Evolutionary conservation across 345 rosid species (phyloP).

Genomic region (Populus tremula): DNA sequence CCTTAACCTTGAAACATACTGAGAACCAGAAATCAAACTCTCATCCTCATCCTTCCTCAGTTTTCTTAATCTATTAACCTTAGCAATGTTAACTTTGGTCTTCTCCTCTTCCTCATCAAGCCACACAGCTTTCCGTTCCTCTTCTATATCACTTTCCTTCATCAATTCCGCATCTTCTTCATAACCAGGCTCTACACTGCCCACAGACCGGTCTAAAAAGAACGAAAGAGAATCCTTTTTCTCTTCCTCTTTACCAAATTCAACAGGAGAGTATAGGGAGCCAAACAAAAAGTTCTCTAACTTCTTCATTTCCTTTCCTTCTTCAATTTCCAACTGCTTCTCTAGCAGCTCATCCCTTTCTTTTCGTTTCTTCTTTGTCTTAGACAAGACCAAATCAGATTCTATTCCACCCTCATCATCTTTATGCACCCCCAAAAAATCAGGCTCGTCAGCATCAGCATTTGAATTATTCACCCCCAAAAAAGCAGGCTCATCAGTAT

Average conservation of each 20-base stretch:
- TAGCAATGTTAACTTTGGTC: slow-evolving; percentile 50
- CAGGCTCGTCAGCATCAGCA: slow-evolving; percentile 23
- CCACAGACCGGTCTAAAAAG: slow-evolving; percentile 54
- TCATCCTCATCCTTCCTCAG: slow-evolving; percentile 81
- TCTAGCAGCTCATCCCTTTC: slow-evolving; percentile 30
- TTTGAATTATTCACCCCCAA: slow-evolving; percentile 17
- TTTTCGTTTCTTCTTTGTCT: slow-evolving; percentile 60
- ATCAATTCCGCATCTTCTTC: slow-evolving; percentile 39
- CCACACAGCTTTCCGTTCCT: slow-evolving; percentile 68
- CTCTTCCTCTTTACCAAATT: slow-evolving; percentile 52
- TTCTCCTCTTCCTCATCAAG: slow-evolving; percentile 86
- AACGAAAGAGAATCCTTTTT: slow-evolving; percentile 51
- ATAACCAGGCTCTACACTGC: slow-evolving; percentile 23
- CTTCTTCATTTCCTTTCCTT: slow-evolving; percentile 60
- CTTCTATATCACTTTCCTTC: slow-evolving; percentile 39
- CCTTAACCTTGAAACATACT: slow-evolving; percentile 73
- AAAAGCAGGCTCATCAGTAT: slow-evolving; percentile 24
- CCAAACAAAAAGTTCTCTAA: slow-evolving; percentile 76
- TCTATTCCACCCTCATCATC: slow-evolving; percentile 34
- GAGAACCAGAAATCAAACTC: slow-evolving; percentile 61
- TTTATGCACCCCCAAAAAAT: slow-evolving; percentile 19
- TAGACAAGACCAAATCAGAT: slow-evolving; percentile 30
- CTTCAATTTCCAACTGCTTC: slow-evolving; percentile 43
- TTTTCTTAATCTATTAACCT: slow-evolving; percentile 77
- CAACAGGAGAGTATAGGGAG: slow-evolving; percentile 68